Conservation (phyloP, 208 protist genomes). For the Leishmania mexicana region DNA sequence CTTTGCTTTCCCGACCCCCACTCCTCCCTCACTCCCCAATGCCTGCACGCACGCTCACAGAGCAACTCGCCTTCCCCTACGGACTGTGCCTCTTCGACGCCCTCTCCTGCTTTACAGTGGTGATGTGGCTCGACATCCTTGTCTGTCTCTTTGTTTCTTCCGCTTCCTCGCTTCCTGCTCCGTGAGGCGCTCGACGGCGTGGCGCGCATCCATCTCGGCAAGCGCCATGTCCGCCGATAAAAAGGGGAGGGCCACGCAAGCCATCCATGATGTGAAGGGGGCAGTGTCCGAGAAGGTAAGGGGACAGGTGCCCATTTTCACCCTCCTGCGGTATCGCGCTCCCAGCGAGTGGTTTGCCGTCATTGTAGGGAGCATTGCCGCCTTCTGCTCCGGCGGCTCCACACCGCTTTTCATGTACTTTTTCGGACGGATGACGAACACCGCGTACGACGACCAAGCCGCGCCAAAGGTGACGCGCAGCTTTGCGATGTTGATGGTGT, state of each 20-base stretch:
- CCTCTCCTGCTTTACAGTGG: too few relatives aligned
- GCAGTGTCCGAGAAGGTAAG: background rate
- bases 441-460: conserved; percentile 40
- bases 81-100: background rate
- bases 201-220: background rate
- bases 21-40: background rate
- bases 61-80: background rate
- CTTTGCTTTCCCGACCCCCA: background rate
- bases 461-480: conserved; percentile 56
- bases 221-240: background rate
- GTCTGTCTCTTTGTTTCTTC: too few relatives aligned
- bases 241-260: background rate
- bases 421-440: conserved; percentile 77
- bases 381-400: conserved; percentile 54
- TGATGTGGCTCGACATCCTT: too few relatives aligned
- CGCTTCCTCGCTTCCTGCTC: background rate
- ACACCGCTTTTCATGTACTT: conserved; percentile 83
- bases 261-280: conserved; percentile 22
- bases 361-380: conserved; percentile 63
- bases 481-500: conserved; percentile 57
- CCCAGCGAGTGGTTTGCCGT: conserved; percentile 54
- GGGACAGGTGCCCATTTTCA: conserved; percentile 50
- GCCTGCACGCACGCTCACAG: background rate
- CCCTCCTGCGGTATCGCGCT: conserved; percentile 71
- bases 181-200: background rate